These are phyloP conservation scores for Rhizodiscina lignyota DNA, from an alignment of 495 filamentous ascomycete genomes.

Conservation along the genomic window DNA sequence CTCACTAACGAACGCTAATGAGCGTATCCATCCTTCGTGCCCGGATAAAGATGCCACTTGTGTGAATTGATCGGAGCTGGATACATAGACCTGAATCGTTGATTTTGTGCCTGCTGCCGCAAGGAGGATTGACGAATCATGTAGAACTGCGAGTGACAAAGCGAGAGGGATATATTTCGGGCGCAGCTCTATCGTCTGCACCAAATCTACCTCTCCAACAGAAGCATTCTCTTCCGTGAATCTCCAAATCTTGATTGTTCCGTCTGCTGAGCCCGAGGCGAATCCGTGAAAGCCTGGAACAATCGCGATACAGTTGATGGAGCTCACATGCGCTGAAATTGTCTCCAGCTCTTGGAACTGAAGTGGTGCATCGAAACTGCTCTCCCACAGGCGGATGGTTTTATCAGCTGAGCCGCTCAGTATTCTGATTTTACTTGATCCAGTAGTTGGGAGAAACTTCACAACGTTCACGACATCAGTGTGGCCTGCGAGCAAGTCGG, in stretches of 20 bases:
- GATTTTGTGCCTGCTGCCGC: conserved; percentile 74
- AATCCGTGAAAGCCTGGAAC: conserved; percentile 38
- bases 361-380: conserved; percentile 2
- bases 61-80: conserved; percentile 40
- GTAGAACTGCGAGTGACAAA: conserved; percentile 45
- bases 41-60: conserved; percentile 66
- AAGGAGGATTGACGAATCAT: conserved; percentile 39
- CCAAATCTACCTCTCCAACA: conserved; percentile 23
- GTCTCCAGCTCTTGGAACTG: conserved; percentile 29
- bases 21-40: conserved; percentile 90
- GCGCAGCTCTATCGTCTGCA: conserved; percentile 56
- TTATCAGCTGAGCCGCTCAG: conserved; percentile 73
- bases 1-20: conserved; percentile 59
- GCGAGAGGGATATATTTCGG: conserved; percentile 70
- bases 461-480: conserved; percentile 68
- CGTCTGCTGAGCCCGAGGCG: conserved; percentile 64
- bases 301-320: conserved; percentile 65
- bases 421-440: conserved; percentile 34
- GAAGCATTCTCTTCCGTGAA: conserved; percentile 27
- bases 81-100: conserved; percentile 58
- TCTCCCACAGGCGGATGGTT: conserved; percentile 57
- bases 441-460: conserved; percentile 48
- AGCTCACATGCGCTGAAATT: conserved; percentile 46
- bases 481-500: conserved; percentile 61
- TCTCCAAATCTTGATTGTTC: conserved; percentile 63